Base-by-base conservation (phyloP, 306 rosid genomes). In the Fragaria ananassa region DNA sequence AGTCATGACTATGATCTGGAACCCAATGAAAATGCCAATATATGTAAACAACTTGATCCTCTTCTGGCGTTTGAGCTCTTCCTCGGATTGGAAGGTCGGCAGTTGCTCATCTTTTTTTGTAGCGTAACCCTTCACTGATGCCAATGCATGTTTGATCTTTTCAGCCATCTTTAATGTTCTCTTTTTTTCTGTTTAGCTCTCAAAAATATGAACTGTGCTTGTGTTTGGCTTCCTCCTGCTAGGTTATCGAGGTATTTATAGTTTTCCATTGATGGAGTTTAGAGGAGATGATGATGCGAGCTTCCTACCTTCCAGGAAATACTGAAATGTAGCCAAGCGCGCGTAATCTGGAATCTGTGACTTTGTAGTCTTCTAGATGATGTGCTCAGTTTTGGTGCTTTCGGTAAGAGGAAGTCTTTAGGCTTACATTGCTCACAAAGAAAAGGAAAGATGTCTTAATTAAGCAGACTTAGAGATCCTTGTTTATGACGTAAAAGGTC, bases 21-120 rank as follows among this genome's bases (percentile, higher is more conserved):
- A 60, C n/a, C 50, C 58, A 31, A 25, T 15, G 70, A 74, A 73
- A 62, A 62, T 62, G 41, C 50, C 77, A 57, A 58, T 57, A 25
- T 56, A 73, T 3, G 46, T 73, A 15, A 63, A 45, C 67, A 73
- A n/a, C 42, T 74, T 29, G 58, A 45, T 74, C 53, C 34, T 45
- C 44, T 74, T 45, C 70, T 74, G 13, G 21, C 70, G 60, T n/a
- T 65, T 27, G 19, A 60, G 78, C 35, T 60, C 60, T 12, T 58
- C 29, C 54, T 25, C 8, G 2, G 70, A 60, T 17, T 27, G 27
- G 69, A 27, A 17, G 31, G 21, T 49, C 15, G 25, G 56, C 34
- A 49, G 44, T 27, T 42, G 69, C 29, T n/a, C 49, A 34, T 72
- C 65, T 51, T 35, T 54, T 21, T 14, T 19, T 15, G 67, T 29